Base-by-base conservation (phyloP, 768 basidiomycete species). In the Termitomyces titanicus region DNA sequence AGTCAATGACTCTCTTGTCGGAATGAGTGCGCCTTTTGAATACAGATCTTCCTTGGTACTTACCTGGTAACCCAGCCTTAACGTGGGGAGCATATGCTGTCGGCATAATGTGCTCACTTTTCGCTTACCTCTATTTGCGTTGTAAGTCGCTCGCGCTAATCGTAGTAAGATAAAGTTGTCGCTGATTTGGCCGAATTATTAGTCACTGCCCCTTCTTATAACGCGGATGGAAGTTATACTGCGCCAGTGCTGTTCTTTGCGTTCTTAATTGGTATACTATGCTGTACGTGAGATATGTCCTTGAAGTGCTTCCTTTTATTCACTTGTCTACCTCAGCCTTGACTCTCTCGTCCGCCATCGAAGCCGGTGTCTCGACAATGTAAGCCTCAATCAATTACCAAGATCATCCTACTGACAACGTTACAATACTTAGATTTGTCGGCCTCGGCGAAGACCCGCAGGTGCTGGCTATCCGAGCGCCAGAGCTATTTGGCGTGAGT, bases 321-420 rank as follows among this genome's bases (percentile, higher is more conserved):
- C 39, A 24, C 40, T 11, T 48, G 56, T 20, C 20, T 33, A 29
- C 29, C 46, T 20, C 57, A 89, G 87, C 82, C 15, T 68, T 88
- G 57, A 89, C 88, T 6, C 71, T 89, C 57, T 81, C 83, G 2
- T 85, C 86, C 12, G 83, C 87, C 3, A 84, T 92, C 61, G 90
- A 93, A 65, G 90, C 89, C 13, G 92, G 91, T 47, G 91, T 94
- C 1, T 92, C 90, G 2, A 93, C 91, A 2, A 92, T 93, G 84
- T 90, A 68, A 59, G 80, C 65, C 20, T 31, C 20, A 39, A 18
- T 39, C 34, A 6, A 18, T 18, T 3, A 15, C 9, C 24, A 25
- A 4, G 7, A 13, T 46, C 5, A 39, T 44, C 34, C 22, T 43
- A 8, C 34, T 46, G 39, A 54, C 2, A 45, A 50, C 54, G 24